These are phyloP conservation scores for Linnemannia zychae DNA, from an alignment of 192 early-diverging fungal genomes.

Conservation along the genomic window DNA sequence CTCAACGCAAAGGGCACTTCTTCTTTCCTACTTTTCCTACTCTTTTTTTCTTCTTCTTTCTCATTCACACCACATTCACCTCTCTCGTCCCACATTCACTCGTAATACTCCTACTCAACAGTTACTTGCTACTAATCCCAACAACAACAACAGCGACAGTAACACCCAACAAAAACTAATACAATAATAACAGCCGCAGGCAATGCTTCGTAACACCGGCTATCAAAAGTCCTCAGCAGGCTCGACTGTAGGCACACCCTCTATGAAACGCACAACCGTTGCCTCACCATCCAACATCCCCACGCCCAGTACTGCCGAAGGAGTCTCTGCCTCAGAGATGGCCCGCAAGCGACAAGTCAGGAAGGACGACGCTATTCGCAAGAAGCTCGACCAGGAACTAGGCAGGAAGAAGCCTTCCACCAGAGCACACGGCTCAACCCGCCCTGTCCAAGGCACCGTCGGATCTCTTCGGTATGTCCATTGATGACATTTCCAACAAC, in stretches of 20 bases:
- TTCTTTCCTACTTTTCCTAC: neutral
- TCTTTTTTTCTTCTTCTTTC: neutral
- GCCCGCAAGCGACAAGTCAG: constrained; percentile 59
- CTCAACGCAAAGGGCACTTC: neutral
- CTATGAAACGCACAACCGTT: constrained; percentile 43
- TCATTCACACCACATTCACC: constrained; percentile 1
- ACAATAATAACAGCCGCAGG: neutral
- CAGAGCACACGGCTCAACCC: constrained; percentile 50
- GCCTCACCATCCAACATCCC: constrained; percentile 26
- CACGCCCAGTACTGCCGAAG: constrained; percentile 15
- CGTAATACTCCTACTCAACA: neutral
- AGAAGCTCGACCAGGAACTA: constrained; percentile 82
- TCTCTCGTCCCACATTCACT: neutral
- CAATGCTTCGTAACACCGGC: constrained; percentile 30
- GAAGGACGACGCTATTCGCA: constrained; percentile 76
- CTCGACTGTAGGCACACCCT: constrained; percentile 39
- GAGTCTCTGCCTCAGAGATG: constrained; percentile 40
- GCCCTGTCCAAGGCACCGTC: constrained; percentile 64
- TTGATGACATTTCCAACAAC: constrained; percentile 3
- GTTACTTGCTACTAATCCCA: neutral
- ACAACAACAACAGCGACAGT: neutral
- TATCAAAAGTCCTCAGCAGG: constrained; percentile 43
- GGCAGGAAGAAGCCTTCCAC: constrained; percentile 46
- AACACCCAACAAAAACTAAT: neutral
- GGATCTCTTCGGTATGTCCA: constrained; percentile 51